Percentiles rank a stretch among this genome's conserved stretches.
phyloP scores from a whole-genome alignment of 2,329 filamentous ascomycete species.

The Paramyrothecium sp. region DNA sequence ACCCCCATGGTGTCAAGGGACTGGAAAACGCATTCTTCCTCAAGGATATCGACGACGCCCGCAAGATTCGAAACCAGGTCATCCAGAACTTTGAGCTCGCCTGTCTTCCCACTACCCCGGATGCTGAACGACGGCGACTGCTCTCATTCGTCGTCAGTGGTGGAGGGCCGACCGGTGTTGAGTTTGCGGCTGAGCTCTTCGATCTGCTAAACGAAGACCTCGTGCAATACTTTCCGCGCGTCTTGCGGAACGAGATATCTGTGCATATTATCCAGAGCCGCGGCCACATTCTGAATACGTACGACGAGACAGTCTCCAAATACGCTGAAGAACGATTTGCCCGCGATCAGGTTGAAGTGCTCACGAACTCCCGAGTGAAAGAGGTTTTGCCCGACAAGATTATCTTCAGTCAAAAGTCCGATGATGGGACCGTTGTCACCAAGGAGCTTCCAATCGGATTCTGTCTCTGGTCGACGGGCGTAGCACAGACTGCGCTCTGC shows the following conservation, averaged over 20 bases:
- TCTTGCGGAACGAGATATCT: constrained; percentile 95
- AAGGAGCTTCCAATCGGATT: constrained; percentile 97
- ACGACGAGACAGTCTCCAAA: constrained; percentile 88
- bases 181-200: constrained; percentile 94
- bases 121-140: constrained; percentile 82
- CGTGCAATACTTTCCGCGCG: constrained; percentile 75
- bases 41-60: constrained; percentile 91
- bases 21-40: constrained; percentile 92
- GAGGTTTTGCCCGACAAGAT: constrained; percentile 84
- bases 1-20: constrained; percentile 93
- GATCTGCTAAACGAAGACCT: constrained; percentile 97
- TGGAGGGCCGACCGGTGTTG: constrained; percentile 92
- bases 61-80: constrained; percentile 83
- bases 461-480: constrained; percentile 96
- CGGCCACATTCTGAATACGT: constrained; percentile 95
- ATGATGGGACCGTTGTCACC: constrained; percentile 70
- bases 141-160: constrained; percentile 96
- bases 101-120: constrained; percentile 86
- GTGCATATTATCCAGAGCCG: constrained; percentile 96
- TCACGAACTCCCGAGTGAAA: constrained; percentile 91
- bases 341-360: constrained; percentile 85
- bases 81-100: constrained; percentile 87
- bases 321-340: constrained; percentile 91
- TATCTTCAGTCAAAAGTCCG: constrained; percentile 78
- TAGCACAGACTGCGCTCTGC: constrained; percentile 80